A percentile compares a stretch with the other conserved stretches of the same genome.
These are phyloP conservation scores for Angomonas deanei DNA, from an alignment of 208 protist species.

Conservation along the genomic window DNA sequence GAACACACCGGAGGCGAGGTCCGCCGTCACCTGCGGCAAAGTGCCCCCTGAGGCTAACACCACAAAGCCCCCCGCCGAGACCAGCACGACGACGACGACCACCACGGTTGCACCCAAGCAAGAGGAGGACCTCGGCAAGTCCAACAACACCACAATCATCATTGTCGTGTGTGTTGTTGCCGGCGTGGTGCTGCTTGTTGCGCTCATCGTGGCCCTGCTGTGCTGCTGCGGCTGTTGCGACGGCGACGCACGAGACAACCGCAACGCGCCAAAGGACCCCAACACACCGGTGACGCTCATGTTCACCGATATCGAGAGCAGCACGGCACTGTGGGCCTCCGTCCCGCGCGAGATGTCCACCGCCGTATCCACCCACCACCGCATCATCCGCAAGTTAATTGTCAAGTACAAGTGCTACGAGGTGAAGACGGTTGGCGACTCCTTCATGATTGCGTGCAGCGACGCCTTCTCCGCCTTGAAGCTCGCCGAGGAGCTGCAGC, in stretches of 20 bases:
- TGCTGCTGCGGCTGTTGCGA: conserved; percentile 11
- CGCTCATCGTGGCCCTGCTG: neutral
- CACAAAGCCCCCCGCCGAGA: neutral
- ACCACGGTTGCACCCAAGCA: neutral
- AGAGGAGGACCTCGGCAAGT: neutral
- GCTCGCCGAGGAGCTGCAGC: conserved; percentile 37
- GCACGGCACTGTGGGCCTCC: conserved; percentile 51
- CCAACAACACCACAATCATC: neutral
- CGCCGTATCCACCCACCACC: conserved; percentile 42
- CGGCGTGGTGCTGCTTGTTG: neutral
- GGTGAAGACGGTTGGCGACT: conserved; percentile 72
- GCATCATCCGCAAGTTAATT: conserved; percentile 48
- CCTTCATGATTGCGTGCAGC: conserved; percentile 67
- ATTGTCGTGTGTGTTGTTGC: neutral
- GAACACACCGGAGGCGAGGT: neutral
- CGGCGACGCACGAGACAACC: conserved; percentile 34
- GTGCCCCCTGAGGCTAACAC: neutral
- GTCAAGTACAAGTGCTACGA: conserved; percentile 53
- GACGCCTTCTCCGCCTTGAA: conserved; percentile 31
- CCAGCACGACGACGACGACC: neutral
- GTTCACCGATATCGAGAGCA: conserved; percentile 68
- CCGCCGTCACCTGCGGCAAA: neutral
- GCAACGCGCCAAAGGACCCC: conserved; percentile 40
- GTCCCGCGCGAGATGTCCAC: conserved; percentile 31
- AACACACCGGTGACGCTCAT: conserved; percentile 38